Percentiles rank a stretch among this genome's conserved stretches.
phyloP scores from a whole-genome alignment of 2,329 filamentous ascomycete species.

The Ceratocystis papillata region DNA sequence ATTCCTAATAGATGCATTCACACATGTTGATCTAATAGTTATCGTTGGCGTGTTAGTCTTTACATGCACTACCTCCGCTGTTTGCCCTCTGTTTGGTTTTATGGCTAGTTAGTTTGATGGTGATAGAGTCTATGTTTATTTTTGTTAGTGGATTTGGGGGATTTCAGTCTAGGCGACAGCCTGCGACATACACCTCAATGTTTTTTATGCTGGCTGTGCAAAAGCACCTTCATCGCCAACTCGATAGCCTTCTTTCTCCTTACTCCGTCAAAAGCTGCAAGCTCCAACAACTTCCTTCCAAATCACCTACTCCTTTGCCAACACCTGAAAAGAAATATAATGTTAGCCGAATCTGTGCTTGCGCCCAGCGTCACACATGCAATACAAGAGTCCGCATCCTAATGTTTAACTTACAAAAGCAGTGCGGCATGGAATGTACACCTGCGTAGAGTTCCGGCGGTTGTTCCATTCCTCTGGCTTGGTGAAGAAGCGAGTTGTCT shows the following conservation, averaged over 20 bases:
- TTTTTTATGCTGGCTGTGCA: conserved; percentile 2
- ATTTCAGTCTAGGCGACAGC: conserved; percentile 11
- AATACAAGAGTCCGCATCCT: not conserved
- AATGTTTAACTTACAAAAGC: conserved; percentile 55
- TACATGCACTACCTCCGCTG: no score
- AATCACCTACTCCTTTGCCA: conserved; percentile 14
- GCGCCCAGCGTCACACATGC: not conserved
- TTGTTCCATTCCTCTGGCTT: conserved; percentile 84
- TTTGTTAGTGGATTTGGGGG: not conserved
- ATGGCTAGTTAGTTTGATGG: no score
- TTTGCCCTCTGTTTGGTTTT: no score
- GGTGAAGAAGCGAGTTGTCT: conserved; percentile 81
- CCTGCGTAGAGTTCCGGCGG: conserved; percentile 78
- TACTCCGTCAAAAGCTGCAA: not conserved
- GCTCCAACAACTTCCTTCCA: not conserved
- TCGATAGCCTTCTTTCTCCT: not conserved
- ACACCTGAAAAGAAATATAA: conserved; percentile 16
- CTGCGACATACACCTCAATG: not conserved
- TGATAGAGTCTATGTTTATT: not conserved
- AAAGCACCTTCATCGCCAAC: not conserved
- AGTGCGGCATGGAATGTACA: conserved; percentile 77
- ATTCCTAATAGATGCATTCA: not conserved
- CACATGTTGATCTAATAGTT: not conserved
- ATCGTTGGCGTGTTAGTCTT: not conserved
- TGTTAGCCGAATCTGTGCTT: not conserved